Evolutionary conservation across 148 eudicot species (phyloP).

Genomic region (Vaccinium vitisidaea): DNA sequence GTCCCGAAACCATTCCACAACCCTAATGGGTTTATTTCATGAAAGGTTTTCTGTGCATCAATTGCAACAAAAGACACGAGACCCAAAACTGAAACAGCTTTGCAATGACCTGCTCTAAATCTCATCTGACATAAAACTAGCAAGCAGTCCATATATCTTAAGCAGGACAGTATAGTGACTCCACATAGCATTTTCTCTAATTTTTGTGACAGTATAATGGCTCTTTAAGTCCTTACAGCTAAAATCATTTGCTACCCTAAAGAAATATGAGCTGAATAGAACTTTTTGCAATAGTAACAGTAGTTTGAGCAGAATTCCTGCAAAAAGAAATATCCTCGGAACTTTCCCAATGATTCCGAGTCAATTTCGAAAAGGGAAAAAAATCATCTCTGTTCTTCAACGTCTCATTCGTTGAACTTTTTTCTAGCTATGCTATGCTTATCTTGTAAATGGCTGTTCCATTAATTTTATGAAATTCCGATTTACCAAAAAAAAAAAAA

Average conservation of each 20-base stretch:
- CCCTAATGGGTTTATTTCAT: background rate
- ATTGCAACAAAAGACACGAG: background rate
- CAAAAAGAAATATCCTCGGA: background rate
- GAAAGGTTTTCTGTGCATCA: background rate
- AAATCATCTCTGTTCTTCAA: background rate
- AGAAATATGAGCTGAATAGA: background rate
- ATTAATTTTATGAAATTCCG: no score
- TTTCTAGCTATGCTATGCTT: no score
- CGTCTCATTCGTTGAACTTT: background rate
- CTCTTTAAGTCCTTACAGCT: background rate
- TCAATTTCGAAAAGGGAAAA: background rate
- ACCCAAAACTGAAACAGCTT: background rate
- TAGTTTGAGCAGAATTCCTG: constrained; percentile 3
- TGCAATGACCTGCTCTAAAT: background rate
- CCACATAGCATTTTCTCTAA: background rate
- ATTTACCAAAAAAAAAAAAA: no score
- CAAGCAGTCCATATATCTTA: background rate
- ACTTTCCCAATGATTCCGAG: background rate
- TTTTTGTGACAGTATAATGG: background rate
- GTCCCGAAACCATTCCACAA: background rate
- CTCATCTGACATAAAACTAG: background rate
- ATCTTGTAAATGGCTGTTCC: no score
- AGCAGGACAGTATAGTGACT: background rate
- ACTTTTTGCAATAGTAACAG: background rate
- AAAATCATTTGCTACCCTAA: background rate